These are phyloP conservation scores for Phlegmacium glaucopus DNA, from an alignment of 768 basidiomycete species.

Conservation along the genomic window DNA sequence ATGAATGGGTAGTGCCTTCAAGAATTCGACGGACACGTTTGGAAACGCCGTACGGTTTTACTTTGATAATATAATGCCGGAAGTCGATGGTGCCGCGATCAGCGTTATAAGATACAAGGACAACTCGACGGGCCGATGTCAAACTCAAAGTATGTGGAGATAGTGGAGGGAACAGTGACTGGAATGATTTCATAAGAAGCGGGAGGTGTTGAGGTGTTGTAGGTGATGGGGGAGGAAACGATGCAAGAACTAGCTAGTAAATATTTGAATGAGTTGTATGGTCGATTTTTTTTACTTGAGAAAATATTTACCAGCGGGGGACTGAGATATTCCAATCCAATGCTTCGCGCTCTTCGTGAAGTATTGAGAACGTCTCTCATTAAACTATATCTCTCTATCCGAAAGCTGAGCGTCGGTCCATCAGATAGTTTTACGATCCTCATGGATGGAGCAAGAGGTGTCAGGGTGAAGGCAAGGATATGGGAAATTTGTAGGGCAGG, in stretches of 20 bases:
- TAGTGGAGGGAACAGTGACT: constrained; percentile 93
- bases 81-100: constrained; percentile 86
- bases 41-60: constrained; percentile 93
- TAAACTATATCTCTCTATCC: constrained; percentile 89
- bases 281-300: neutral
- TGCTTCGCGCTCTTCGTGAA: constrained; percentile 64
- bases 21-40: constrained; percentile 86
- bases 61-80: constrained; percentile 92
- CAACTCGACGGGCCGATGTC: constrained; percentile 89
- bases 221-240: constrained; percentile 73
- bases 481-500: constrained; percentile 91
- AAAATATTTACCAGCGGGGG: constrained; percentile 74
- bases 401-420: constrained; percentile 92
- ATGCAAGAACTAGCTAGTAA: constrained; percentile 84
- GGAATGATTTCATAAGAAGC: constrained; percentile 94
- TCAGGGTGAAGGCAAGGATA: constrained; percentile 87
- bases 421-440: constrained; percentile 83
- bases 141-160: constrained; percentile 75
- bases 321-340: constrained; percentile 87
- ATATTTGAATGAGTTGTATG: constrained; percentile 1
- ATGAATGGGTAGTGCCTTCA: constrained; percentile 46
- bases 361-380: constrained; percentile 77
- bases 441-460: constrained; percentile 79
- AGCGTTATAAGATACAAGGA: constrained; percentile 88
- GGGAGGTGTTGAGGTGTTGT: constrained; percentile 79